These are phyloP conservation scores for Ophiocordyceps camponoti-rufipedis DNA, from an alignment of 2,329 filamentous ascomycete species.

Conservation along the genomic window DNA sequence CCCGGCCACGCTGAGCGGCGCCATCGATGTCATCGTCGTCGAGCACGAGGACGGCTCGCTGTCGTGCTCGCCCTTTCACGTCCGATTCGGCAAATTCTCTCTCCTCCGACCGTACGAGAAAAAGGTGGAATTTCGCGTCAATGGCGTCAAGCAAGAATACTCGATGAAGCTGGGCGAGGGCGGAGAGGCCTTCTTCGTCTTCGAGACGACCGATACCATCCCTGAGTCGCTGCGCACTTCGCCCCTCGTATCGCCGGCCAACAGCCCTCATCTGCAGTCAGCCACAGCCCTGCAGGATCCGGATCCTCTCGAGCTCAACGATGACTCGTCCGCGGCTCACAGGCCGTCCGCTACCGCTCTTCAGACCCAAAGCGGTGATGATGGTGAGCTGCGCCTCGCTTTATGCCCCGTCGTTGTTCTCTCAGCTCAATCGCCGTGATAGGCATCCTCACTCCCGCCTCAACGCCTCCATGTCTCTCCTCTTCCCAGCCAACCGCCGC, in stretches of 20 bases:
- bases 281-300: slow-evolving; percentile 39
- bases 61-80: slow-evolving; percentile 91
- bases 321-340: slow-evolving; percentile 12
- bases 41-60: slow-evolving; percentile 84
- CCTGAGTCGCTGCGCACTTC: slow-evolving; percentile 91
- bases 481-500: slow-evolving; percentile 27
- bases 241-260: slow-evolving; percentile 75
- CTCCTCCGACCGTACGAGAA: slow-evolving; percentile 89
- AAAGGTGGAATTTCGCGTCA: slow-evolving; percentile 96
- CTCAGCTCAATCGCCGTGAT: slow-evolving; percentile 1
- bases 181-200: slow-evolving; percentile 96
- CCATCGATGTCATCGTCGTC: slow-evolving; percentile 97
- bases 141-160: slow-evolving; percentile 78
- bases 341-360: slow-evolving; percentile 28
- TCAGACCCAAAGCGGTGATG: slow-evolving; percentile 9
- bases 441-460: slow-evolving; percentile 34
- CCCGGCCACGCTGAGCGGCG: slow-evolving; percentile 87
- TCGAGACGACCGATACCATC: slow-evolving; percentile 82
- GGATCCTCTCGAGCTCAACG: slow-evolving; percentile 50
- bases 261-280: slow-evolving; percentile 51
- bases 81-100: slow-evolving; percentile 97
- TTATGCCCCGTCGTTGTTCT: background rate
- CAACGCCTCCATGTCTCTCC: slow-evolving; percentile 31
- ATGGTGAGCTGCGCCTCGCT: slow-evolving; percentile 10
- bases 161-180: slow-evolving; percentile 97